Percentiles rank a stretch among this genome's conserved stretches.
phyloP scores from a whole-genome alignment of 257 asterid genomes.

The Nyctanthes arbortristis region DNA sequence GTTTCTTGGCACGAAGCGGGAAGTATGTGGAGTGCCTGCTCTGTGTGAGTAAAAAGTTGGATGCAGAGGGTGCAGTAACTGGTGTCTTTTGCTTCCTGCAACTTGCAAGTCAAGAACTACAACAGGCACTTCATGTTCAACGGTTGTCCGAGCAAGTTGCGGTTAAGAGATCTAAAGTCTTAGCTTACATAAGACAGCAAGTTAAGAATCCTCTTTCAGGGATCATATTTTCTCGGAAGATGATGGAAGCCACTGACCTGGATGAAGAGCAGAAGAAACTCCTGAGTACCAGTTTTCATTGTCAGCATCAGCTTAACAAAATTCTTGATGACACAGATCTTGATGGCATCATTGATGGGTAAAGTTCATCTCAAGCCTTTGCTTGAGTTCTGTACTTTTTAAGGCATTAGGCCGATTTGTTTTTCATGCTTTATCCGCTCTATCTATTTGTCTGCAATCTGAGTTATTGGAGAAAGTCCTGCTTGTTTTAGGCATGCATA shows the following conservation, averaged over 20 bases:
- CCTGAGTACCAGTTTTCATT: constrained; percentile 59
- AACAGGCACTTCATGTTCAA: constrained; percentile 90
- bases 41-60: constrained; percentile 76
- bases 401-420: constrained; percentile 33
- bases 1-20: constrained; percentile 66
- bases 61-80: constrained; percentile 63
- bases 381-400: constrained; percentile 41
- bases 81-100: constrained; percentile 94
- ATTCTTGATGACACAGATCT: constrained; percentile 94
- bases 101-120: constrained; percentile 92
- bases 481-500: not conserved
- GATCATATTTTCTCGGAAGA: constrained; percentile 71
- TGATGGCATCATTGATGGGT: constrained; percentile 90
- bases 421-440: not conserved
- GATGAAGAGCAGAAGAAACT: constrained; percentile 73
- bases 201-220: constrained; percentile 84
- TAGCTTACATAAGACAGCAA: constrained; percentile 84
- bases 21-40: constrained; percentile 76
- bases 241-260: constrained; percentile 79
- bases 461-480: not conserved
- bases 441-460: not conserved
- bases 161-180: constrained; percentile 59
- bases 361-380: constrained; percentile 15
- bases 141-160: constrained; percentile 77
- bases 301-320: constrained; percentile 83